phyloP scores from a whole-genome alignment of 441 rosid genomes.

The Pelargonium australe region DNA sequence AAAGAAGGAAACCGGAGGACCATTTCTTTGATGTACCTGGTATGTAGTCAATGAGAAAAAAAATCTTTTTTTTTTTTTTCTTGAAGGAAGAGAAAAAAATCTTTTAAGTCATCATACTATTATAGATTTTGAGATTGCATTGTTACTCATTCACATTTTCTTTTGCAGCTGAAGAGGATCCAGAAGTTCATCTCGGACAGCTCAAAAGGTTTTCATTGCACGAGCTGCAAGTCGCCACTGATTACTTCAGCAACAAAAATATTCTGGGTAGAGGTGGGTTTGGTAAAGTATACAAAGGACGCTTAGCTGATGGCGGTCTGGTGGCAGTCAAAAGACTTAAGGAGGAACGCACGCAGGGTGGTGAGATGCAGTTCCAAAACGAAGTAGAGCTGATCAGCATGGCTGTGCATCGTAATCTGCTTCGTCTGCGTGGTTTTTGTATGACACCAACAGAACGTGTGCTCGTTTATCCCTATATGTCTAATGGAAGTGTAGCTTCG shows the following conservation, averaged over 20 bases:
- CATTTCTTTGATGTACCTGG: conserved; percentile 20
- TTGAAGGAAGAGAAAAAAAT: neutral
- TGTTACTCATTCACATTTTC: neutral
- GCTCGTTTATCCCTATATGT: conserved; percentile 18
- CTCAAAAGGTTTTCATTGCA: conserved; percentile 18
- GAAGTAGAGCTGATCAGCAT: conserved; percentile 19
- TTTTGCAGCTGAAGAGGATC: conserved; percentile 19
- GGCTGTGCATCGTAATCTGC: conserved; percentile 19
- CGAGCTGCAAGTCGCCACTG: conserved; percentile 16
- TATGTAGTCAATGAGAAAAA: neutral
- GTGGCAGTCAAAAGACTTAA: conserved; percentile 18
- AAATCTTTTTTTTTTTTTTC: no score
- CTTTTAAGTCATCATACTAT: neutral
- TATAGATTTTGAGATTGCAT: neutral
- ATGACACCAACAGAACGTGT: conserved; percentile 17
- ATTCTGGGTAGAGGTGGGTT: conserved; percentile 19
- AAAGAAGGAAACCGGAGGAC: conserved; percentile 12
- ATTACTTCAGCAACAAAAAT: conserved; percentile 15
- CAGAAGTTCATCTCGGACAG: conserved; percentile 20
- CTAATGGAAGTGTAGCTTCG: conserved; percentile 21
- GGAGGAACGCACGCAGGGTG: conserved; percentile 17
- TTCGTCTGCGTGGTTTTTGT: conserved; percentile 19
- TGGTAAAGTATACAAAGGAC: conserved; percentile 16
- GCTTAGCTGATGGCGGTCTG: conserved; percentile 13
- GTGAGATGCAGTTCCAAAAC: conserved; percentile 17